A percentile compares a stretch with the other conserved stretches of the same genome.
Evolutionary conservation across 2,329 filamentous ascomycete genomes (phyloP).

Genomic region (Aspergillus neoniger): DNA sequence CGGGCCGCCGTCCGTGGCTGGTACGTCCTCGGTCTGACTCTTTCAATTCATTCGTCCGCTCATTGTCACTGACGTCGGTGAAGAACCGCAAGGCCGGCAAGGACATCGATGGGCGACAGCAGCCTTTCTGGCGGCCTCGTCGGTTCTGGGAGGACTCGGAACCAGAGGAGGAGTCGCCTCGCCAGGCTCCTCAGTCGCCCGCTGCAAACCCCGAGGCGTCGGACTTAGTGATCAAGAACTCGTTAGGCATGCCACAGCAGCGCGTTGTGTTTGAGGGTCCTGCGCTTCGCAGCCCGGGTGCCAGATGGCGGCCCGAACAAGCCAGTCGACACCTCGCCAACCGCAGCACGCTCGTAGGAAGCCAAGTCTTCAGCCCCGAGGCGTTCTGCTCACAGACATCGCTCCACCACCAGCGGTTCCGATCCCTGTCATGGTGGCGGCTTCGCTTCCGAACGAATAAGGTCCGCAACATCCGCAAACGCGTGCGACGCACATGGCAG

Average conservation of each 20-base stretch:
- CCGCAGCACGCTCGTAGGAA: conserved; percentile 34
- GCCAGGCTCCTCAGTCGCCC: not conserved
- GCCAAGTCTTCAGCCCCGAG: conserved; percentile 27
- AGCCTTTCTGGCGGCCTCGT: conserved; percentile 65
- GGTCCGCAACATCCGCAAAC: conserved; percentile 52
- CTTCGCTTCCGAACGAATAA: conserved; percentile 55
- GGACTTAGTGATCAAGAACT: conserved; percentile 56
- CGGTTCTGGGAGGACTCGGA: conserved; percentile 63
- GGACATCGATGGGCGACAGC: conserved; percentile 52
- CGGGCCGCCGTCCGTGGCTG: conserved; percentile 41
- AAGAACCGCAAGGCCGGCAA: conserved; percentile 47
- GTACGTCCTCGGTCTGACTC: conserved; percentile 45
- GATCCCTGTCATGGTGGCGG: conserved; percentile 44
- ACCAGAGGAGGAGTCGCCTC: conserved; percentile 39
- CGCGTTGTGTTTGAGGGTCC: conserved; percentile 47
- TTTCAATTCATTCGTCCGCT: conserved; percentile 39
- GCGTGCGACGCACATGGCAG: conserved; percentile 47
- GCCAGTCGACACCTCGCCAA: conserved; percentile 31
- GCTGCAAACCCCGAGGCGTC: conserved; percentile 15
- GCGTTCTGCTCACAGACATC: conserved; percentile 35
- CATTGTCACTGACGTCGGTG: conserved; percentile 43
- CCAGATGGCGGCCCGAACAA: conserved; percentile 28
- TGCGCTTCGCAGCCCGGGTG: conserved; percentile 36
- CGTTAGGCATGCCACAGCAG: conserved; percentile 56
- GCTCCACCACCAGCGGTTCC: conserved; percentile 32